Evolutionary conservation across 768 basidiomycete genomes (phyloP).

Genomic region (Mycena albidolilacea): DNA sequence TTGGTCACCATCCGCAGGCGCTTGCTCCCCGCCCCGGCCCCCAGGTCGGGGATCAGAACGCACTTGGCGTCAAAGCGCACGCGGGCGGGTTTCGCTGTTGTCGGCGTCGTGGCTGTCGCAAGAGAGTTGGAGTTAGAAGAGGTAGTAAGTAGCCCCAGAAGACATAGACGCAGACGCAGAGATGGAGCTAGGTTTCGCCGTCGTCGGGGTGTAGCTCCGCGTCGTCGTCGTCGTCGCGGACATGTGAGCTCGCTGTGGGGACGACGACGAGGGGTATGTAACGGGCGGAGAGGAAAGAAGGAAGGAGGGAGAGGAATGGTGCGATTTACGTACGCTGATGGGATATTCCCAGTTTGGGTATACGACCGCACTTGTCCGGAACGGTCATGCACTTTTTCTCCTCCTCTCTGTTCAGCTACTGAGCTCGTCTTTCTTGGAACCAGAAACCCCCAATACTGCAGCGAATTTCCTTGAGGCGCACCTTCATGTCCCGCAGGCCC

Average conservation of each 20-base stretch:
- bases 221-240: not conserved
- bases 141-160: not conserved
- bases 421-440: not conserved
- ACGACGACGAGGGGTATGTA: not conserved
- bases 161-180: too few relatives aligned
- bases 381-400: not conserved
- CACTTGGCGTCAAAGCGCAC: slow-evolving; percentile 85
- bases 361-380: too few relatives aligned
- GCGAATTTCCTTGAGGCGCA: too few relatives aligned
- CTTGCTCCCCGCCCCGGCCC: slow-evolving; percentile 42
- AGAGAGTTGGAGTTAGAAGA: not conserved
- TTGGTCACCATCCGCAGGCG: slow-evolving; percentile 71
- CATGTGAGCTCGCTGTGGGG: not conserved
- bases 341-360: too few relatives aligned
- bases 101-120: not conserved
- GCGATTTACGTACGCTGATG: slow-evolving; percentile 10
- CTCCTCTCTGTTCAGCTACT: not conserved
- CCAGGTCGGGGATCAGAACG: slow-evolving; percentile 77
- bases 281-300: not conserved
- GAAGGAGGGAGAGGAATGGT: not conserved
- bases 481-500: not conserved
- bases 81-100: slow-evolving; percentile 3
- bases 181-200: not conserved
- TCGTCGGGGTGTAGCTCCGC: too few relatives aligned
- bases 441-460: too few relatives aligned